Base-by-base conservation (phyloP, 371 early-diverging fungal genomes). In the Mucor plumbeus region DNA sequence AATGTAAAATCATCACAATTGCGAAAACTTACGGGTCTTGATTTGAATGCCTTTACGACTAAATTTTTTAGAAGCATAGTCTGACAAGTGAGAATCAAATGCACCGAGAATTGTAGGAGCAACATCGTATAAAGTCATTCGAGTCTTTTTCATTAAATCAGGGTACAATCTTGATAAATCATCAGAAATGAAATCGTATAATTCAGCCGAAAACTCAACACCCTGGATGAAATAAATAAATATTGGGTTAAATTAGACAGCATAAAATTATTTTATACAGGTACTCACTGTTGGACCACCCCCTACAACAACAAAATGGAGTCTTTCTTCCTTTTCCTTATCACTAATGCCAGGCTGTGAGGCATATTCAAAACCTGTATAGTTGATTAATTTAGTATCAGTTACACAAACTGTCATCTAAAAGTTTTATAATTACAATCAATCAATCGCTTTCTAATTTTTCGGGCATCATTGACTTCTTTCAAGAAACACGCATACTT, bases 271-370 rank as follows among this genome's bases (percentile, higher is more conserved):
- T 26, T 26, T 1, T 26, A 26, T 26, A 26, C 3, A 26, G 1
- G 3, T 26, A 26, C 50, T 70, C 75, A 82, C 82, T 9, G 92
- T 91, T 7, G 92, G 92, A 0, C 95, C 95, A 50, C 94, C 94
- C 1, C 95, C 95, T 19, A 92, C 90, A 11, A 92, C 88, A 10
- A 92, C 95, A 81, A 97, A 92, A 63, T 93, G 91, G 59, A 97
- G 76, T 63, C 91, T 70, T 10, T 91, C 87, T 21, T 85, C 73
- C 64, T 87, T 81, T 70, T 95, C 94, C 40, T 85, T 82, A 10
- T 84, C 85, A 3, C 82, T 83, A 41, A 75, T 76, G 34, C 71
- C 89, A 75, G 90, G 93, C 76, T 76, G 86, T 61, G 70, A 81
- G 0, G 95, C 97, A 15, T 88, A 79, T 69, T 96, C 96, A 77